phyloP scores from a whole-genome alignment of 1,284 basidiomycete genomes.

The Ceratobasidium sp. region DNA sequence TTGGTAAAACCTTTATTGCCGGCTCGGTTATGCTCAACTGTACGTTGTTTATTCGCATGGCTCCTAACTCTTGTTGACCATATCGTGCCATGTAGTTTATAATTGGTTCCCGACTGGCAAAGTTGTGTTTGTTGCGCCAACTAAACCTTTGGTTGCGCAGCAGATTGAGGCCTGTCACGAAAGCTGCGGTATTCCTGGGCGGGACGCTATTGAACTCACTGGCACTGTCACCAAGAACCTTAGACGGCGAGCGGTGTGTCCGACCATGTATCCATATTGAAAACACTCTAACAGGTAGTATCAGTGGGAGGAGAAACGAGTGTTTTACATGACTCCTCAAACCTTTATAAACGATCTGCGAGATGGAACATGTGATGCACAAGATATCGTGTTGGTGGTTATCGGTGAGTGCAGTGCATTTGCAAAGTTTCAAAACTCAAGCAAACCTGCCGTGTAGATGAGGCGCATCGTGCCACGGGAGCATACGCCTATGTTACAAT shows the following conservation, averaged over 20 bases:
- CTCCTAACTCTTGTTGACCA: conserved; percentile 42
- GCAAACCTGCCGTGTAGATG: conserved; percentile 66
- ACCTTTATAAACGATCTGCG: conserved; percentile 91
- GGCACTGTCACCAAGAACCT: conserved; percentile 64
- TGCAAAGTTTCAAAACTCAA: not conserved
- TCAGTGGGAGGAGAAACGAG: conserved; percentile 85
- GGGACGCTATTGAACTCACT: conserved; percentile 87
- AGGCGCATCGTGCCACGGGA: conserved; percentile 95
- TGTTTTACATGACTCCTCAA: conserved; percentile 99
- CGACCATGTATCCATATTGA: not conserved
- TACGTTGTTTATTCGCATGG: conserved; percentile 56
- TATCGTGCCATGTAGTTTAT: conserved; percentile 67
- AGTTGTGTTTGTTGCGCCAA: conserved; percentile 95
- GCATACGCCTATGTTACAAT: conserved; percentile 93
- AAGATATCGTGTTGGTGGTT: conserved; percentile 83
- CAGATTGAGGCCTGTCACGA: conserved; percentile 94
- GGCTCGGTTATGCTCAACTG: conserved; percentile 97
- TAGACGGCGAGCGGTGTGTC: conserved; percentile 71
- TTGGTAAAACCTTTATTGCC: conserved; percentile 99
- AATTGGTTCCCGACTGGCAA: conserved; percentile 95
- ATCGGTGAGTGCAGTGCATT: conserved; percentile 63
- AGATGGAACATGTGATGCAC: conserved; percentile 77
- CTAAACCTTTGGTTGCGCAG: conserved; percentile 94
- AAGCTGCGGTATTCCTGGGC: conserved; percentile 92
- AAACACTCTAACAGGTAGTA: not conserved